Base-by-base conservation (phyloP, 1,284 basidiomycete species). In the Melampsora americana region DNA sequence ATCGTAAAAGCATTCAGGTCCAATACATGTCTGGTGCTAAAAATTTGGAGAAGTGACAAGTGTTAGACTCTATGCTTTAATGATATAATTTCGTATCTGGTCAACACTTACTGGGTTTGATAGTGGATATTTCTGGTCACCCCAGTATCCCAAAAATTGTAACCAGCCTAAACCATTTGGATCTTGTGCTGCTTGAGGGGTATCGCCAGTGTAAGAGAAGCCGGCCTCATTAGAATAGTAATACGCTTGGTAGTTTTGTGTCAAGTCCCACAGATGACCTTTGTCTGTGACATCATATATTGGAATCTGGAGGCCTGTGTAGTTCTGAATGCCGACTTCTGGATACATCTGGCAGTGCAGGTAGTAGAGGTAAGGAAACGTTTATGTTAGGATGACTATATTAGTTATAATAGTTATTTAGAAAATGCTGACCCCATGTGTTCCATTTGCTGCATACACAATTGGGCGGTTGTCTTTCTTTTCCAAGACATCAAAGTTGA, bases 191-290 rank as follows among this genome's bases (percentile, higher is more conserved):
- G 56, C 12, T 16, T 44, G 23, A 26, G 69, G 69, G 5, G 61
- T 72, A 28, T 72, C 70, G 7, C 35, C 70, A 7, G 70, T 65
- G 23, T 65, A 64, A 11, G 61, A 53, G 35, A 72, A 72, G 7
- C 70, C 70, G n/a, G 39, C 44, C 48, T 72, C 70, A 28, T 72
- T 72, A 14, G 70, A 72, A 39, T 32, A 72, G 48, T 64, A 72
- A 32, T 64, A 72, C 6, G 70, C 44, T 16, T 65, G 35, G 46
- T 65, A 72, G 39, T 72, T 72, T 48, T 64, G 23, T n/a, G 44
- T 65, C 11, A 60, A 60, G 30, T 72, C 70, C 70, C 70, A 72
- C 39, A 72, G 44, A 39, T 72, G 46, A 11, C 70, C 70, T 32
- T 39, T 28, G 30, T 72, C 59, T 20, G 70, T 72, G 28, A 32